Evolutionary conservation across 805 yeast genomes (phyloP).

Genomic region (Isabelozyma rhagii): DNA sequence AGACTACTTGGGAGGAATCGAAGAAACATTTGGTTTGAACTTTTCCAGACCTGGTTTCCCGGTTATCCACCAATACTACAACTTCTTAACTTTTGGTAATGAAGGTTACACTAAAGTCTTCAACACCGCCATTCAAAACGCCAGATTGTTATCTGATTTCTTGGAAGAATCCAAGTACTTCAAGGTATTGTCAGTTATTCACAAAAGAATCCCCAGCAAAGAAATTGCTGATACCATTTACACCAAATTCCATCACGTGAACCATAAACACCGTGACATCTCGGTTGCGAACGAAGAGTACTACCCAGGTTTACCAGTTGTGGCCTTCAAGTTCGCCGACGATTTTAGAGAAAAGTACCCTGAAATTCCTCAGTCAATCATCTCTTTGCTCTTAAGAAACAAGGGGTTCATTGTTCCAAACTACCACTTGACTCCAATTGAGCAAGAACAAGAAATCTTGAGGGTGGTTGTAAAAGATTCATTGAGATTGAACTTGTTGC

Average conservation of each 20-base stretch:
- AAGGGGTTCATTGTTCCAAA: conserved; percentile 89
- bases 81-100: conserved; percentile 66
- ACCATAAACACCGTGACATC: conserved; percentile 5
- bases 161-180: conserved; percentile 65
- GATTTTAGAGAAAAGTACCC: conserved; percentile 60
- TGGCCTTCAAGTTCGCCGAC: conserved; percentile 73
- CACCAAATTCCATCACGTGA: conserved; percentile 10
- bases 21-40: conserved; percentile 81
- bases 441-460: conserved; percentile 59
- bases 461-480: conserved; percentile 81
- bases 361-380: conserved; percentile 74
- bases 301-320: conserved; percentile 84
- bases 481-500: conserved; percentile 58
- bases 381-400: conserved; percentile 69
- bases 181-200: conserved; percentile 75
- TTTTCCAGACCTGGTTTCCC: conserved; percentile 93
- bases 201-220: conserved; percentile 45
- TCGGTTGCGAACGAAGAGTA: conserved; percentile 41
- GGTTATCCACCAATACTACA: conserved; percentile 83
- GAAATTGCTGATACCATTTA: conserved; percentile 11
- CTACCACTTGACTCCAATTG: conserved; percentile 73
- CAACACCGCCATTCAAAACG: conserved; percentile 62
- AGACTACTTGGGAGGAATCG: conserved; percentile 83
- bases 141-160: conserved; percentile 62
- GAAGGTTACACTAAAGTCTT: conserved; percentile 69